Percentiles rank a stretch among this genome's conserved stretches.
phyloP scores from a whole-genome alignment of 2,329 filamentous ascomycete species.

The Aspergillus flavus region DNA sequence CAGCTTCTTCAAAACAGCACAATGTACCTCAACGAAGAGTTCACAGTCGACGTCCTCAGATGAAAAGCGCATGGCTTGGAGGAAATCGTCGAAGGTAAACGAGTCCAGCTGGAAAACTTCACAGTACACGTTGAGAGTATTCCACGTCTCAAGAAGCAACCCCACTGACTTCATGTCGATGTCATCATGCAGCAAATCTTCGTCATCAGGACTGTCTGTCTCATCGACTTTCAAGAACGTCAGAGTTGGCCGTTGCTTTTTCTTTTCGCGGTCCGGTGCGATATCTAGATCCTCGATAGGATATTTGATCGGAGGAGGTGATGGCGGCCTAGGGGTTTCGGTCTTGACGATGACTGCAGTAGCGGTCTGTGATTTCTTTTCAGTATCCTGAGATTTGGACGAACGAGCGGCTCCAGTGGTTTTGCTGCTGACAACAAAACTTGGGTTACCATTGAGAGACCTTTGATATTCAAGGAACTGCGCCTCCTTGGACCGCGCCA shows the following conservation, averaged over 20 bases:
- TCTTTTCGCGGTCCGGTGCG: constrained; percentile 64
- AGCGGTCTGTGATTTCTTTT: constrained; percentile 37
- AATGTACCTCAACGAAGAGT: constrained; percentile 87
- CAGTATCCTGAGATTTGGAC: constrained; percentile 33
- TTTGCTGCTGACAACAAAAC: constrained; percentile 39
- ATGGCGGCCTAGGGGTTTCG: constrained; percentile 59
- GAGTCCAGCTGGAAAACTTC: constrained; percentile 93
- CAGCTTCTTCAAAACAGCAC: constrained; percentile 83
- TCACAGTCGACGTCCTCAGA: constrained; percentile 76
- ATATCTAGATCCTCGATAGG: constrained; percentile 93
- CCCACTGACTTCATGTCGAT: constrained; percentile 86
- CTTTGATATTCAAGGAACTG: constrained; percentile 54
- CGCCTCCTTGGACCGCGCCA: constrained; percentile 48
- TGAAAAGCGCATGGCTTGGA: constrained; percentile 80
- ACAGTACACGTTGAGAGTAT: constrained; percentile 97
- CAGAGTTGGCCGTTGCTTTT: constrained; percentile 69
- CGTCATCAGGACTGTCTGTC: constrained; percentile 53
- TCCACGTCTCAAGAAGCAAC: constrained; percentile 85
- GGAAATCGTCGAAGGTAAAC: constrained; percentile 95
- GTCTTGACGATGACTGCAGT: constrained; percentile 48
- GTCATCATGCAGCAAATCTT: constrained; percentile 45
- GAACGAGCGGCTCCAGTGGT: constrained; percentile 32
- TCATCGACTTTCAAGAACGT: constrained; percentile 74
- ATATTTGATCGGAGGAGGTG: constrained; percentile 82
- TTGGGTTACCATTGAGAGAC: constrained; percentile 47